A percentile compares a stretch with the other conserved stretches of the same genome.
phyloP scores from a whole-genome alignment of 805 yeast genomes.

The Scheffersomyces ergatensis region DNA sequence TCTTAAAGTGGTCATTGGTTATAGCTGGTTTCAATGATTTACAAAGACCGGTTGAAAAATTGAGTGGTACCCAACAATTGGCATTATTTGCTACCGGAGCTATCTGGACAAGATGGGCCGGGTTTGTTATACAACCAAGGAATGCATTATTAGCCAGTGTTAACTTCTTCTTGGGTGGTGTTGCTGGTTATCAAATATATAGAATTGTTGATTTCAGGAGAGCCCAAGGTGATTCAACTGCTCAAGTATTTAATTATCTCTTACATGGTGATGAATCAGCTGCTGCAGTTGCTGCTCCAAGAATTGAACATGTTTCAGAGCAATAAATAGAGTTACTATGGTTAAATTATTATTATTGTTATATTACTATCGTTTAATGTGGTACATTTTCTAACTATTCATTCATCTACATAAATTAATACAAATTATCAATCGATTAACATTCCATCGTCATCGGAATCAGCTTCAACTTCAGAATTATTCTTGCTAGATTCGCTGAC shows the following conservation, averaged over 20 bases:
- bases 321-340: too few species aligned
- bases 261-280: conserved; percentile 41
- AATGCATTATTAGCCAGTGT: conserved; percentile 87
- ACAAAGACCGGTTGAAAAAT: conserved; percentile 85
- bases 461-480: conserved; percentile 4
- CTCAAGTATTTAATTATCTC: conserved; percentile 59
- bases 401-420: too few species aligned
- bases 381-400: too few species aligned
- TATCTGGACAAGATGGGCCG: conserved; percentile 98
- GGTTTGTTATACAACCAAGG: conserved; percentile 83
- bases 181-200: conserved; percentile 79
- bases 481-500: neutral
- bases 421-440: too few species aligned
- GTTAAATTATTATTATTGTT: too few species aligned
- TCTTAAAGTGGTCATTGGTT: conserved; percentile 79
- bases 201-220: conserved; percentile 71
- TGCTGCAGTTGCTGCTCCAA: conserved; percentile 3
- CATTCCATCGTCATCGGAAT: conserved; percentile 2
- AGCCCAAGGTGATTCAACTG: conserved; percentile 57
- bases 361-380: neutral
- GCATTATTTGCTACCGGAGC: conserved; percentile 89
- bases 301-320: neutral
- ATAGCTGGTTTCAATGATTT: conserved; percentile 87
- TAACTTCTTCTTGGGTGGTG: conserved; percentile 87
- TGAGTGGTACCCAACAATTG: conserved; percentile 84